phyloP scores from a whole-genome alignment of 345 rosid genomes.

The Eucalyptus coolabah region DNA sequence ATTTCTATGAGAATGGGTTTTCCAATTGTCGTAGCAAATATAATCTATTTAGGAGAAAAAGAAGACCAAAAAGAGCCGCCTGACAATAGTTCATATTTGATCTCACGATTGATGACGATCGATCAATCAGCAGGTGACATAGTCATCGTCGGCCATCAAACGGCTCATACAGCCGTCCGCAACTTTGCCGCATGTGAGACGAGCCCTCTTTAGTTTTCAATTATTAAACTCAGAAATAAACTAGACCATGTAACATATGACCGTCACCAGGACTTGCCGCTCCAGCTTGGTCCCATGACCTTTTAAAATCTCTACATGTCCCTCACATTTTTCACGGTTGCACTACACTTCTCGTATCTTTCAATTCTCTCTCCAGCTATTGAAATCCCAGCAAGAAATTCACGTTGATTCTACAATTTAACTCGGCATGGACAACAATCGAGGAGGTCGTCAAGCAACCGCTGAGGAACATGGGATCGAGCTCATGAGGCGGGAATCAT shows the following conservation, averaged over 20 bases:
- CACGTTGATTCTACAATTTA: fast-evolving
- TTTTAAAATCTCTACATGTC: not conserved
- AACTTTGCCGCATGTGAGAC: not conserved
- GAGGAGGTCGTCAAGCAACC: fast-evolving
- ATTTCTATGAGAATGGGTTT: too few species aligned
- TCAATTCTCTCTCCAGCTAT: not conserved
- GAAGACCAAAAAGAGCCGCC: too few species aligned
- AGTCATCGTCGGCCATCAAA: not conserved
- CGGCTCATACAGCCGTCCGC: not conserved
- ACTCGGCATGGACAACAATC: not conserved
- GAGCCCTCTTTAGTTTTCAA: not conserved
- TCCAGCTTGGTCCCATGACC: not conserved
- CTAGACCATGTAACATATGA: not conserved
- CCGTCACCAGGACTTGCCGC: not conserved
- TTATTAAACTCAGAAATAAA: too few species aligned
- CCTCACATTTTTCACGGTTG: fast-evolving
- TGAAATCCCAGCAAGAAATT: not conserved
- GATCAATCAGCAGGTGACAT: fast-evolving
- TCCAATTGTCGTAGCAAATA: too few species aligned
- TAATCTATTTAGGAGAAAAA: too few species aligned
- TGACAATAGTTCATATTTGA: too few species aligned
- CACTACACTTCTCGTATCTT: not conserved
- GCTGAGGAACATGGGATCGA: not conserved
- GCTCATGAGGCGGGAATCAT: too few species aligned
- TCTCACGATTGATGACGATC: too few species aligned